Evolutionary conservation across 2,329 filamentous ascomycete genomes (phyloP), one percentile per base, ranked within the genome.

Genomic region (Scedosporium minutisporum): DNA sequence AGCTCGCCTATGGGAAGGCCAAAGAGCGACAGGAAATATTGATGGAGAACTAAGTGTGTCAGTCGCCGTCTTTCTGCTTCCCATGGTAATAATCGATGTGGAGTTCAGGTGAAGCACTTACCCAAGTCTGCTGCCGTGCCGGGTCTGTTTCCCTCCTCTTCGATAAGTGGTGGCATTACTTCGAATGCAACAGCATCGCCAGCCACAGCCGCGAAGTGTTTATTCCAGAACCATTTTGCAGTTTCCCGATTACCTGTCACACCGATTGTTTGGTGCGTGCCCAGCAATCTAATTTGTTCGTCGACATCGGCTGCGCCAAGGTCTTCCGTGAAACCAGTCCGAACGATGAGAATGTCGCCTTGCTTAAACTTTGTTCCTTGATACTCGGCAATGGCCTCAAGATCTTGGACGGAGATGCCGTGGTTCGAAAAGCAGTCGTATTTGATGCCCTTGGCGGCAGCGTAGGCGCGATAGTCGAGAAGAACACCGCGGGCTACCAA

Each of bases 261-360:
- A 7, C 53, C 53, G 9, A 38, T 27, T n/a, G 29, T 12, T 27
- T 27, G 16, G 44, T 48, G 44, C 6, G 44, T 48, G 14, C 21
- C 21, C 44, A 48, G 2, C n/a, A 21, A 7, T n/a, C 44, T 16
- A 6, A 7, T 12, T 7, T 48, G 44, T 23, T 48, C 44, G 21
- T 48, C 44, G n/a, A 23, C 44, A 23, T 48, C 16, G 4, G 44
- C 44, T 3, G 44, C 44, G 2, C 44, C n/a, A 18, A 48, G 44
- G 21, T 48, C 44, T 23, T 48, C 44, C 6, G 44, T 48, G 12
- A 57, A 27, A 57, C 53, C 60, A 46, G 74, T 73, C 18, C 79
- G 76, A 6, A 82, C 70, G 62, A 84, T 76, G 7, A 84, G 71
- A 16, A 84, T 77, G 62, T 84, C 82, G 2, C 82, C 82, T 2